These are phyloP conservation scores for Raffaelea ambrosiae DNA, from an alignment of 2,329 filamentous ascomycete genomes.

Conservation along the genomic window DNA sequence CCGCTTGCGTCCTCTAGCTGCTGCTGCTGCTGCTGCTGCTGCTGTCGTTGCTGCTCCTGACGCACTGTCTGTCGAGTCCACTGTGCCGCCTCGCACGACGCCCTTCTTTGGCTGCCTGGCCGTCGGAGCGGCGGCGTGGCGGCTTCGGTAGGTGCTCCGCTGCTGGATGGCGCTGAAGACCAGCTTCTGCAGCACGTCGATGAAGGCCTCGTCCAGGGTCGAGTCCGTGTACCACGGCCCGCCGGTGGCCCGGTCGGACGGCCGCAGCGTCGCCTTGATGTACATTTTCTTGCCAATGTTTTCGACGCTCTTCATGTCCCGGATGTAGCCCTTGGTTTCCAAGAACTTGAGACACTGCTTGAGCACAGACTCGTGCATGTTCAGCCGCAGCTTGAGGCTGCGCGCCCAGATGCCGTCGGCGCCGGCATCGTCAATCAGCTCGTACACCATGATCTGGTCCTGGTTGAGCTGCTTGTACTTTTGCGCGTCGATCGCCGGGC, in stretches of 20 bases:
- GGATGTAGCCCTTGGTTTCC: conserved; percentile 73
- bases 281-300: conserved; percentile 91
- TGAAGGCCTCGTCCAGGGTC: conserved; percentile 81
- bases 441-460: conserved; percentile 78
- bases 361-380: conserved; percentile 76
- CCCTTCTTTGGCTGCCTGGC: conserved; percentile 34
- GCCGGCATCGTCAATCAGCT: conserved; percentile 77
- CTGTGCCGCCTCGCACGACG: conserved; percentile 21
- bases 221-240: conserved; percentile 93
- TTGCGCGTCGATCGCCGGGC: conserved; percentile 50
- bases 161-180: conserved; percentile 66
- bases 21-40: not conserved
- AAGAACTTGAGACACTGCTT: conserved; percentile 77
- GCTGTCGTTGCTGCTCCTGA: not conserved
- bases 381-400: conserved; percentile 68
- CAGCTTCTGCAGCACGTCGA: conserved; percentile 64
- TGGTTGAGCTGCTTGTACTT: conserved; percentile 60
- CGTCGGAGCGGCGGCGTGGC: conserved; percentile 14
- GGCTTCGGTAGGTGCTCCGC: conserved; percentile 58
- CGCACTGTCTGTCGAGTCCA: conserved; percentile 10
- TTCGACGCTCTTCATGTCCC: conserved; percentile 85
- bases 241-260: conserved; percentile 83
- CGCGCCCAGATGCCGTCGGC: conserved; percentile 87
- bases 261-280: conserved; percentile 77
- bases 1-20: conserved; percentile 35